Base-by-base conservation (phyloP, 768 basidiomycete genomes). In the Serendipita indica region DNA sequence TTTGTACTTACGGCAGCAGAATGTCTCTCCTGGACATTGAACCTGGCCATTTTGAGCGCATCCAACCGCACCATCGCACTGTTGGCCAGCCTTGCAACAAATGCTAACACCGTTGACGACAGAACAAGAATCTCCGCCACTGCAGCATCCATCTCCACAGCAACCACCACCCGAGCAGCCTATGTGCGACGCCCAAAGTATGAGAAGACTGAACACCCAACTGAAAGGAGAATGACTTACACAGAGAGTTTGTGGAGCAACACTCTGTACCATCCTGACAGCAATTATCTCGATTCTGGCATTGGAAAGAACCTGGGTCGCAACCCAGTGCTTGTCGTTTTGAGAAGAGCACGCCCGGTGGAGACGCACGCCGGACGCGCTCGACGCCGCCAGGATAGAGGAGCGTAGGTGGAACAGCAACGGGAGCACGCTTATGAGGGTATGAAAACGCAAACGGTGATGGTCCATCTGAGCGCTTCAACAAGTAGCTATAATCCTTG, bases 261-360 rank as follows among this genome's bases (percentile, higher is more conserved):
- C 49, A 54, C 30, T 54, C 49, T 25, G 49, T n/a, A 54, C 49
- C 49, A 22, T n/a, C 30, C 30, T n/a, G 49, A 27, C 49, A 54
- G 30, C 49, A 54, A 7, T 16, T 28, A 25, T 25, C 30, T 16
- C 49, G 20, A n/a, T 54, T 28, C 6, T 16, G 20, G 30, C 49
- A 54, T 30, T 16, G n/a, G 22, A 6, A 22, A 6, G 7, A 54
- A 27, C 49, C 49, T 16, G 5, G 7, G 7, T 54, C 49, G 30
- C 49, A 54, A 28, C 22, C 20, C n/a, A 27, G 43, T 10, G 12
- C 35, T 20, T 54, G 49, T 7, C 49, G 18, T n/a, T n/a, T 16
- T 10, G 35, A 10, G 16, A 54, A 3, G 20, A 54, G 30, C 22
- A 54, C 30, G 20, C 49, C 49, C n/a, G 49, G 27, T n/a, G 27